Percentiles rank a stretch among this genome's conserved stretches.
Evolutionary conservation across 495 filamentous ascomycete genomes (phyloP).

Genomic region (Mycothermus thermophilus): DNA sequence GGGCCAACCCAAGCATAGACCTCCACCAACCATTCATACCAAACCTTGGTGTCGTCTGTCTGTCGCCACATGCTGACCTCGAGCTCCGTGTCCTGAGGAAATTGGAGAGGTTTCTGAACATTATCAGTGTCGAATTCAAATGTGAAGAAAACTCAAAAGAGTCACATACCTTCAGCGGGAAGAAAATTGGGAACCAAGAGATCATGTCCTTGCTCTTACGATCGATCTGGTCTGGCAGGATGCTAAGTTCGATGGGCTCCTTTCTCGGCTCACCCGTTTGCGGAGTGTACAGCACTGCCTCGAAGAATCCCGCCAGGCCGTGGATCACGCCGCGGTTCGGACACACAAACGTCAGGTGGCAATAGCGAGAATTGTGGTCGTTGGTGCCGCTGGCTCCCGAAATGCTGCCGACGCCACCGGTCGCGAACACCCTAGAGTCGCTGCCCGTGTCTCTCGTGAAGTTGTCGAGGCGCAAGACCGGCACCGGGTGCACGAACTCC

Average conservation of each 20-base stretch:
- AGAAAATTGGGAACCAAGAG: constrained; percentile 98
- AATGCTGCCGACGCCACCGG: constrained; percentile 45
- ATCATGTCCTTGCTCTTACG: constrained; percentile 89
- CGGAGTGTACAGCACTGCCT: constrained; percentile 64
- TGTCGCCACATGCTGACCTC: constrained; percentile 88
- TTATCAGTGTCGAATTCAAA: constrained; percentile 6
- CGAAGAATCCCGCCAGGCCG: constrained; percentile 89
- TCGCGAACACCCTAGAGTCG: constrained; percentile 29
- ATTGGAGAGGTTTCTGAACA: constrained; percentile 65
- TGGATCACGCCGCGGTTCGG: constrained; percentile 70
- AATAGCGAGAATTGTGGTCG: constrained; percentile 73
- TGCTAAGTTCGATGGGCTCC: constrained; percentile 69
- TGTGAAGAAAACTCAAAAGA: not conserved
- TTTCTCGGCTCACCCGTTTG: constrained; percentile 11
- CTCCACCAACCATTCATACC: constrained; percentile 98
- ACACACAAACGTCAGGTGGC: constrained; percentile 58
- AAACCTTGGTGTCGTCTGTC: constrained; percentile 89
- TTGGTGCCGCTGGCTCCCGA: constrained; percentile 50
- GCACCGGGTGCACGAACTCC: constrained; percentile 45
- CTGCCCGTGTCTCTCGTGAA: constrained; percentile 35
- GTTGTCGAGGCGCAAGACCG: constrained; percentile 41
- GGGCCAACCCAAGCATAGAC: constrained; percentile 51
- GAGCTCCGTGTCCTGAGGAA: constrained; percentile 71
- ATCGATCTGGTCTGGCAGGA: constrained; percentile 82
- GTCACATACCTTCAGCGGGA: constrained; percentile 69